These are phyloP conservation scores for Linnemannia zychae DNA, from an alignment of 192 early-diverging fungal genomes.

Conservation along the genomic window DNA sequence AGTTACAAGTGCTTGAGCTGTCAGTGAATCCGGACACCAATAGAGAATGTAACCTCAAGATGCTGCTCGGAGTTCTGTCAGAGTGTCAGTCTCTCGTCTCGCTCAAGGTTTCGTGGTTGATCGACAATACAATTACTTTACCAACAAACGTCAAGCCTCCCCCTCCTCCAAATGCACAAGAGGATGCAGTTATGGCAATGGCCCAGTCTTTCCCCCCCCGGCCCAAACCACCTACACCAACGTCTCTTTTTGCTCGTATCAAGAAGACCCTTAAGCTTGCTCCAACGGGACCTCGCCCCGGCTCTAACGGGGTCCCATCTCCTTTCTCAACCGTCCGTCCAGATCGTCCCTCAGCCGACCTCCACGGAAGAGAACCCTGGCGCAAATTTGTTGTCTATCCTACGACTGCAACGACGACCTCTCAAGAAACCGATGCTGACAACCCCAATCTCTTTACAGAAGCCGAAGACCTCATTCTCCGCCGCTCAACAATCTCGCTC, in stretches of 20 bases:
- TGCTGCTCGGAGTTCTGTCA: slow-evolving; percentile 11
- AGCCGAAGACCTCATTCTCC: neutral
- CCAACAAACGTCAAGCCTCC: neutral
- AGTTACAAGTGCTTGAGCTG: neutral
- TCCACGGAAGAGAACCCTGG: too few relatives aligned
- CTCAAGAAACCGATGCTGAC: too few relatives aligned
- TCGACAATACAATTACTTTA: neutral
- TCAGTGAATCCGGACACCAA: too few relatives aligned
- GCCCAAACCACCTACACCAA: neutral
- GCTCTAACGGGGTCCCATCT: too few relatives aligned
- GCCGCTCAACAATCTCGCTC: neutral
- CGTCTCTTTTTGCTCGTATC: too few relatives aligned
- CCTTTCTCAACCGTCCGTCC: neutral
- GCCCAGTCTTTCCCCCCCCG: neutral
- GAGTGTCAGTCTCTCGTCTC: neutral
- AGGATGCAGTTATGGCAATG: neutral
- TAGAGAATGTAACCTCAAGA: neutral
- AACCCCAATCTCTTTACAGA: neutral
- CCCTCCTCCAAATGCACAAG: neutral
- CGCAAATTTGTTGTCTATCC: too few relatives aligned
- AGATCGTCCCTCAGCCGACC: too few relatives aligned
- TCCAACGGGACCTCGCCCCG: too few relatives aligned
- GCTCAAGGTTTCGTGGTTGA: neutral
- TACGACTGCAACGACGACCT: too few relatives aligned
- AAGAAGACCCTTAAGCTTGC: too few relatives aligned